These are phyloP conservation scores for Mycena polygramma DNA, from an alignment of 768 basidiomycete species.

Conservation along the genomic window DNA sequence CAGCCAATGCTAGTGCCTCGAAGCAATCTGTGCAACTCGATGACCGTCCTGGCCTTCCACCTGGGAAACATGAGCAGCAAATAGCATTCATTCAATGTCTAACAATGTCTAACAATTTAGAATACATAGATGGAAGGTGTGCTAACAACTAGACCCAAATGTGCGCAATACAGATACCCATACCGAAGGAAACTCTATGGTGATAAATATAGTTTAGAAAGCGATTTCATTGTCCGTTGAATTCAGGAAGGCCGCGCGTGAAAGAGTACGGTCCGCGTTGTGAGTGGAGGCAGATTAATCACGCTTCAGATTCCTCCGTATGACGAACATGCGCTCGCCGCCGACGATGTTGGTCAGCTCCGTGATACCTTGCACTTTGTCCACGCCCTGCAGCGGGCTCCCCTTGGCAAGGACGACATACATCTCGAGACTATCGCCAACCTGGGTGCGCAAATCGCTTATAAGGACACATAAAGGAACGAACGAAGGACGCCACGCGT, in stretches of 20 bases:
- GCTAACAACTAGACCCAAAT: too few species aligned
- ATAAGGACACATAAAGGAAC: background rate
- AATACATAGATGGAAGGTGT: too few species aligned
- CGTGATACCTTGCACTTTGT: slow-evolving; percentile 66
- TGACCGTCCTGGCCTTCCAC: too few species aligned
- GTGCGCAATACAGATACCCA: too few species aligned
- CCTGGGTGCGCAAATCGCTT: slow-evolving; percentile 57
- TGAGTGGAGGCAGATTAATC: slow-evolving; percentile 58
- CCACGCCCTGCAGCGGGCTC: slow-evolving; percentile 71
- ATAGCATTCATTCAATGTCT: too few species aligned
- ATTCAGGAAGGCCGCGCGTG: background rate
- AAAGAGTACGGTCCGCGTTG: too few species aligned
- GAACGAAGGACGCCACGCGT: slow-evolving; percentile 40
- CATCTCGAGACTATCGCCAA: slow-evolving; percentile 96
- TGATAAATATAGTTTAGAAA: background rate
- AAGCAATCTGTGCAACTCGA: too few species aligned
- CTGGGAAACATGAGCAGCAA: too few species aligned
- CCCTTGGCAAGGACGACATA: slow-evolving; percentile 86
- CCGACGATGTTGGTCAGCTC: slow-evolving; percentile 73
- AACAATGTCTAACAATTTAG: too few species aligned
- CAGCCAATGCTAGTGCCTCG: too few species aligned
- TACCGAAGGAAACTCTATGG: slow-evolving; percentile 22
- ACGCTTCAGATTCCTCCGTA: slow-evolving; percentile 85
- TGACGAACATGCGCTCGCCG: slow-evolving; percentile 82
- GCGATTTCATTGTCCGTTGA: slow-evolving; percentile 10